A percentile compares a stretch with the other conserved stretches of the same genome.
phyloP scores from a whole-genome alignment of 306 rosid genomes.

The Rubus idaeus region DNA sequence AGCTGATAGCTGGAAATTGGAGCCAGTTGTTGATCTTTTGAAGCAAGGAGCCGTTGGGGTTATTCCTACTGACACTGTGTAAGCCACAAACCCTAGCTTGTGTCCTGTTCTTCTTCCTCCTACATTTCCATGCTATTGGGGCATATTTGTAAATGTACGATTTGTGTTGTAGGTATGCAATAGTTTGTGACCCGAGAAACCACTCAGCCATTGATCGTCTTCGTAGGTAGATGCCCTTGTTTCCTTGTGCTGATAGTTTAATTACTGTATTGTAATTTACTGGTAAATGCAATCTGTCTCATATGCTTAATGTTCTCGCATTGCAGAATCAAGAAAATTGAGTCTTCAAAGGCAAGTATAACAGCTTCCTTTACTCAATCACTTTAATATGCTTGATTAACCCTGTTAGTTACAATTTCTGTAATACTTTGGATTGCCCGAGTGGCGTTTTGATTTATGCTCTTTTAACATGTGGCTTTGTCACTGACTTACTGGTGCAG shows the following conservation, averaged over 20 bases:
- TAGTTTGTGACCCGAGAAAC: slow-evolving; percentile 81
- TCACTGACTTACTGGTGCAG: slow-evolving; percentile 38
- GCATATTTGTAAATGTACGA: not conserved
- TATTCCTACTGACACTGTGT: slow-evolving; percentile 93
- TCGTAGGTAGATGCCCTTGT: slow-evolving; percentile 53
- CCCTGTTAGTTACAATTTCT: not conserved
- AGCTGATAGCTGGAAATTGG: slow-evolving; percentile 81
- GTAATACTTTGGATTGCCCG: slow-evolving; percentile 17
- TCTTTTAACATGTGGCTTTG: slow-evolving; percentile 10
- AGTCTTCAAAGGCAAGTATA: slow-evolving; percentile 66
- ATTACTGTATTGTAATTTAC: not conserved
- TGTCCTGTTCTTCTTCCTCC: not conserved
- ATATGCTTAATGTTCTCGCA: slow-evolving; percentile 15
- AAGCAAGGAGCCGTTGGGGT: slow-evolving; percentile 90
- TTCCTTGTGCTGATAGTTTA: not conserved
- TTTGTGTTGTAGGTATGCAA: slow-evolving; percentile 61
- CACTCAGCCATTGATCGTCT: slow-evolving; percentile 84
- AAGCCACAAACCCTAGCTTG: not conserved
- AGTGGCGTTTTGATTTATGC: not conserved
- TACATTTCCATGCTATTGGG: not conserved
- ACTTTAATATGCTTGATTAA: slow-evolving; percentile 12
- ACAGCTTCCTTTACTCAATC: slow-evolving; percentile 16
- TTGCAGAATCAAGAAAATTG: slow-evolving; percentile 92
- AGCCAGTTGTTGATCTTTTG: slow-evolving; percentile 56
- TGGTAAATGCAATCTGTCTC: not conserved